These are phyloP conservation scores for Trichothecium roseum DNA, from an alignment of 2,329 filamentous ascomycete species.

Conservation along the genomic window DNA sequence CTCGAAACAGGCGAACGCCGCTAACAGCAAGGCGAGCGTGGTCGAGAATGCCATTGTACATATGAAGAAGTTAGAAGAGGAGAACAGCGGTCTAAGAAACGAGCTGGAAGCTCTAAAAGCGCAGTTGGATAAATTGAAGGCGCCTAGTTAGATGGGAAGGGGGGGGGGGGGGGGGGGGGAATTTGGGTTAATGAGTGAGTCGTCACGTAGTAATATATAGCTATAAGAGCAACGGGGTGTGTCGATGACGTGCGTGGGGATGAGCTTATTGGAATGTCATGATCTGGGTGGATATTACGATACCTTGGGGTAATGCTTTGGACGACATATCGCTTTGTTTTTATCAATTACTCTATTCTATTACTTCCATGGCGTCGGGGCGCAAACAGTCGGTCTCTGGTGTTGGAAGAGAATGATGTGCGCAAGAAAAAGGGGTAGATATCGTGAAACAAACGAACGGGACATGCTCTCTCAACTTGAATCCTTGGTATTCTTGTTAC, in stretches of 20 bases:
- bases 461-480: not conserved
- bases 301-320: constrained; percentile 2
- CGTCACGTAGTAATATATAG: not conserved
- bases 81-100: constrained; percentile 58
- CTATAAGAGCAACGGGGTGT: no score
- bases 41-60: constrained; percentile 97
- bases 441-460: not conserved
- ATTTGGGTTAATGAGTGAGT: not conserved
- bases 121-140: constrained; percentile 17
- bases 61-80: constrained; percentile 73
- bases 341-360: no score
- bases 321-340: no score
- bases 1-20: constrained; percentile 38
- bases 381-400: no score
- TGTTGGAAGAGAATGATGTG: no score
- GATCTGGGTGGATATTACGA: not conserved
- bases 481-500: not conserved
- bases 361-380: no score
- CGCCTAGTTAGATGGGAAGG: no score
- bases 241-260: no score
- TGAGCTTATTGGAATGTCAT: not conserved
- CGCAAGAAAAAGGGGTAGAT: no score
- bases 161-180: no score
- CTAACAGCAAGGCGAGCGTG: constrained; percentile 88
- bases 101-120: constrained; percentile 34